Evolutionary conservation across 2,329 filamentous ascomycete species (phyloP).

Genomic region (Microsporum canis): DNA sequence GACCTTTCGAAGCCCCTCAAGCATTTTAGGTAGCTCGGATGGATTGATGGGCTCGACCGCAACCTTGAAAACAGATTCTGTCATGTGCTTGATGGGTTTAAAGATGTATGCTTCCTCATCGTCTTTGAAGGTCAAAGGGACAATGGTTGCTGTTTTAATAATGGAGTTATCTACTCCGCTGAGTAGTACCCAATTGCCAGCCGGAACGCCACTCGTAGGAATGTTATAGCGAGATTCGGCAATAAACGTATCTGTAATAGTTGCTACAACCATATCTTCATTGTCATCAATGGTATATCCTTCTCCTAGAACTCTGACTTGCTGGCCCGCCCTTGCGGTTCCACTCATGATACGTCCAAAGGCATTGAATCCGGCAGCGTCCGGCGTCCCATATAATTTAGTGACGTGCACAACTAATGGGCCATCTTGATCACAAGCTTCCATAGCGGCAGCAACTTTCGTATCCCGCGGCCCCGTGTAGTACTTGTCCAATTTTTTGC

Average conservation of each 20-base stretch:
- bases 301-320: slow-evolving; percentile 86
- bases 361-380: slow-evolving; percentile 83
- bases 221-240: slow-evolving; percentile 89
- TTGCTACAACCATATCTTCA: slow-evolving; percentile 87
- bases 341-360: slow-evolving; percentile 90
- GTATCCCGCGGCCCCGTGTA: slow-evolving; percentile 86
- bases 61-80: slow-evolving; percentile 94
- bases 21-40: slow-evolving; percentile 95
- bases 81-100: slow-evolving; percentile 84
- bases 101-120: slow-evolving; percentile 94
- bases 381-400: slow-evolving; percentile 80
- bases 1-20: slow-evolving; percentile 89
- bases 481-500: slow-evolving; percentile 67
- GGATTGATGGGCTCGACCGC: slow-evolving; percentile 97
- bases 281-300: slow-evolving; percentile 94
- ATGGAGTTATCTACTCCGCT: slow-evolving; percentile 95
- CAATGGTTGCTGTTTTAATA: slow-evolving; percentile 88
- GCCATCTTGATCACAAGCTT: slow-evolving; percentile 73
- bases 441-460: slow-evolving; percentile 68
- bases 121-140: slow-evolving; percentile 67
- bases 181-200: slow-evolving; percentile 86
- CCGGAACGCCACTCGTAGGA: slow-evolving; percentile 79
- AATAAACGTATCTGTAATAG: slow-evolving; percentile 77
- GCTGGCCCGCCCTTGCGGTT: slow-evolving; percentile 66
- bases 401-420: slow-evolving; percentile 85